Conservation (phyloP, 768 basidiomycete species). For the Daedalea quercina region DNA sequence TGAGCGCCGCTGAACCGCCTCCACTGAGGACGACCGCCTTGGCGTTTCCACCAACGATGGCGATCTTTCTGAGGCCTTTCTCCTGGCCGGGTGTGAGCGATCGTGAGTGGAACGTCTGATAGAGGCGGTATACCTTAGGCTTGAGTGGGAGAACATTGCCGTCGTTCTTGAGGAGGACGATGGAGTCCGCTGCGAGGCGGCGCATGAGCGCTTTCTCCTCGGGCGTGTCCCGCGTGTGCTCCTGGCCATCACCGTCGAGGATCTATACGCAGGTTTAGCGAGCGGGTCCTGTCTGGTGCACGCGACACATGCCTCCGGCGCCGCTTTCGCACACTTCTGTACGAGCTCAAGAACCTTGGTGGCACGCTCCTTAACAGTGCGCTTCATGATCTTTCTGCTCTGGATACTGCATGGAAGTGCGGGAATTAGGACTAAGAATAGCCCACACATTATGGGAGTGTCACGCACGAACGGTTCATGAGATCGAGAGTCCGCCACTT, state of each 20-base stretch:
- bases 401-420: constrained; percentile 26
- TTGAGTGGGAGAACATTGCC: constrained; percentile 46
- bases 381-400: constrained; percentile 57
- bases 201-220: constrained; percentile 61
- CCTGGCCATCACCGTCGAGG: constrained; percentile 63
- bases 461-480: constrained; percentile 43
- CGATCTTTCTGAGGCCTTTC: constrained; percentile 53
- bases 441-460: background rate
- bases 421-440: background rate
- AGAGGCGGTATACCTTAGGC: constrained; percentile 17
- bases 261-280: constrained; percentile 32
- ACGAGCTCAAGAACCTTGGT: constrained; percentile 60
- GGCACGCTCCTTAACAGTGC: constrained; percentile 62
- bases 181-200: constrained; percentile 57
- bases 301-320: constrained; percentile 46
- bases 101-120: background rate
- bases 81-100: constrained; percentile 7
- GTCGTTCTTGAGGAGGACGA: constrained; percentile 74
- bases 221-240: constrained; percentile 54
- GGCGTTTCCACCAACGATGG: constrained; percentile 70
- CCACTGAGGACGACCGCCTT: constrained; percentile 57
- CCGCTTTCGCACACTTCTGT: constrained; percentile 58
- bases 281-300: background rate
- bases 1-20: constrained; percentile 68
- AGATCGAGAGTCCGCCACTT: constrained; percentile 72